These are phyloP conservation scores for Hygrophoropsis aurantiaca DNA, from an alignment of 768 basidiomycete species.

Conservation along the genomic window DNA sequence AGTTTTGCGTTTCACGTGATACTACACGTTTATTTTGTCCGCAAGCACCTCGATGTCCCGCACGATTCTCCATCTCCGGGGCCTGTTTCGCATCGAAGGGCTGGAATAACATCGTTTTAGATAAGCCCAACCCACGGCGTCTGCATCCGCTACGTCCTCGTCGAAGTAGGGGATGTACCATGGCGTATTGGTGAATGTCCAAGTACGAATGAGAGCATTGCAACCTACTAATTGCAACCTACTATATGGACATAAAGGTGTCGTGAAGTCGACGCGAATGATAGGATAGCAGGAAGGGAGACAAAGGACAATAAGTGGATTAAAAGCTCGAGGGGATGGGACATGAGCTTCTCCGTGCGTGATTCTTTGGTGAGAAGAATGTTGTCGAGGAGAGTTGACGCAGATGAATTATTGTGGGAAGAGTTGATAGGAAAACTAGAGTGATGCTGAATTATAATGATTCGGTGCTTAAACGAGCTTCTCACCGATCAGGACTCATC, in stretches of 20 bases:
- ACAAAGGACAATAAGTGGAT: too few relatives aligned
- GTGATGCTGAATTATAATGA: too few relatives aligned
- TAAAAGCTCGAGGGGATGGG: too few relatives aligned
- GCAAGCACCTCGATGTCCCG: background rate
- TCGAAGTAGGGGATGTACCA: background rate
- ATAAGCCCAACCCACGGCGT: background rate
- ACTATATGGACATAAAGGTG: background rate
- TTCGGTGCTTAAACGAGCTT: background rate
- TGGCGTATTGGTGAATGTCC: background rate
- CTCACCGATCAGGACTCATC: background rate
- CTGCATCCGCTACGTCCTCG: background rate
- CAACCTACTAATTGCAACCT: background rate
- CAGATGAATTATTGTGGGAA: background rate
- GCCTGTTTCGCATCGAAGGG: background rate
- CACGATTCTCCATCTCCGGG: background rate
- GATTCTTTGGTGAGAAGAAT: background rate
- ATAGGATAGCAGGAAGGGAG: too few relatives aligned
- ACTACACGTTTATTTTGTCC: background rate
- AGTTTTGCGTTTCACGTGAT: too few relatives aligned
- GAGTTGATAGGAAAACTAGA: background rate
- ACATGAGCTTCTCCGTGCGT: too few relatives aligned
- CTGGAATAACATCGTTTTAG: background rate
- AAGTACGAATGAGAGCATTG: background rate
- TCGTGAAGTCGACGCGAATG: background rate
- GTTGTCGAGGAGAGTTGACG: background rate